A percentile compares a stretch with the other conserved stretches of the same genome.
Evolutionary conservation across 345 rosid genomes (phyloP).

Genomic region (Gossypium thurberi): DNA sequence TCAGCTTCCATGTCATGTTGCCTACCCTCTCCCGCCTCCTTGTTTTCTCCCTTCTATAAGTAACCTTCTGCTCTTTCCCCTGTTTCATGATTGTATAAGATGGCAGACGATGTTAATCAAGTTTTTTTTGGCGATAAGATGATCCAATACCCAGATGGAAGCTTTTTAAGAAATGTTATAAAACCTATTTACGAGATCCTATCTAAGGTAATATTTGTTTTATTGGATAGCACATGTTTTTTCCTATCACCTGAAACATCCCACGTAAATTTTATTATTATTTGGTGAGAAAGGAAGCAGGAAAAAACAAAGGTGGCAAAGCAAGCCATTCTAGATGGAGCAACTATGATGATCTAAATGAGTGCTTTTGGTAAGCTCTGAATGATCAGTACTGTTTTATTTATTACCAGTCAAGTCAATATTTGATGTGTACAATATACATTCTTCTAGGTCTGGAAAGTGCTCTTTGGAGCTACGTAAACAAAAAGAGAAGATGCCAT

Average conservation of each 20-base stretch:
- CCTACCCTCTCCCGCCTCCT: neutral
- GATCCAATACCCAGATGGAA: conserved; percentile 48
- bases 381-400: neutral
- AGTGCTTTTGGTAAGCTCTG: conserved; percentile 80
- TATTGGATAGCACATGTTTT: neutral
- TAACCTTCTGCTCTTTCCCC: conserved; percentile 1
- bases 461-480: conserved; percentile 71
- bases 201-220: conserved; percentile 45
- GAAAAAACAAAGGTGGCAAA: conserved; percentile 67
- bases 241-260: neutral
- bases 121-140: conserved; percentile 39
- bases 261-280: conserved; percentile 13
- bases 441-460: conserved; percentile 54
- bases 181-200: conserved; percentile 72
- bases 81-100: conserved; percentile 40
- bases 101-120: conserved; percentile 64
- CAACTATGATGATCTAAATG: conserved; percentile 94
- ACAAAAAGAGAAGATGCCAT: neutral
- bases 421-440: neutral
- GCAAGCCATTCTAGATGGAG: conserved; percentile 96
- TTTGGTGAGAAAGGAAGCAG: conserved; percentile 59
- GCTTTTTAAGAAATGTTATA: conserved; percentile 69
- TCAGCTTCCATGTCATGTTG: neutral
- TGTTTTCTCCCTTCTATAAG: neutral
- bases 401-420: neutral